Percentiles rank a stretch among this genome's conserved stretches.
phyloP scores from a whole-genome alignment of 1,139 yeast species.

The Spencermartinsiella ligniputridi region DNA sequence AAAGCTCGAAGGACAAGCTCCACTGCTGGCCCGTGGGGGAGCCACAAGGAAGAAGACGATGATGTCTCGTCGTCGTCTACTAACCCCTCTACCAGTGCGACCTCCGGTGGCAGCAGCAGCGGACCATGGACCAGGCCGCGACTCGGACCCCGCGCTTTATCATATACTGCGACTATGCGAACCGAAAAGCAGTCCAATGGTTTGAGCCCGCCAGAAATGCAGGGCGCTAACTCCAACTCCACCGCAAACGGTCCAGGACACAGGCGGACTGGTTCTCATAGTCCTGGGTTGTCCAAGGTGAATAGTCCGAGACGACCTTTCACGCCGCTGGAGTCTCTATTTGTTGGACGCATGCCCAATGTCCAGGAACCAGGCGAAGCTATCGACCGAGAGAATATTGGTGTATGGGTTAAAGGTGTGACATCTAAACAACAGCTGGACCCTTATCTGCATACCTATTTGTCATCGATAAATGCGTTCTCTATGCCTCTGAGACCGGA shows the following conservation, averaged over 20 bases:
- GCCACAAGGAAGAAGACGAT: not conserved
- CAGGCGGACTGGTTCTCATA: slow-evolving; percentile 19
- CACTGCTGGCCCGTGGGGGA: not conserved
- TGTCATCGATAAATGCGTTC: slow-evolving; percentile 39
- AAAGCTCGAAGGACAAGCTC: not conserved
- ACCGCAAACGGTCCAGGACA: slow-evolving; percentile 11
- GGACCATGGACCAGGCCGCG: slow-evolving; percentile 11
- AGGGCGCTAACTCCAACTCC: not conserved
- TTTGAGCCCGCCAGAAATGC: not conserved
- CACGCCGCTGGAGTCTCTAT: not conserved
- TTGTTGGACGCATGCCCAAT: not conserved
- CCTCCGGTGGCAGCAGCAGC: slow-evolving; percentile 3
- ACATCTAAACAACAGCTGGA: slow-evolving; percentile 28
- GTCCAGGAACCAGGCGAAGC: slow-evolving; percentile 6
- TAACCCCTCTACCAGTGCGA: not conserved
- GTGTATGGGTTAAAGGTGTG: slow-evolving; percentile 36
- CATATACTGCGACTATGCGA: slow-evolving; percentile 4
- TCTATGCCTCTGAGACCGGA: slow-evolving; percentile 34
- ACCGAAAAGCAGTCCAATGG: not conserved
- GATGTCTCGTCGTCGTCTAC: not conserved
- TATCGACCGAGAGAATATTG: slow-evolving; percentile 28
- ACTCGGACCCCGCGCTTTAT: slow-evolving; percentile 19
- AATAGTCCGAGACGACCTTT: not conserved
- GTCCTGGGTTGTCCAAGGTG: slow-evolving; percentile 13
- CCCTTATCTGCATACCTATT: slow-evolving; percentile 32